Conservation (phyloP, 2,329 filamentous ascomycete genomes). For the Thielaviopsis musarum region DNA sequence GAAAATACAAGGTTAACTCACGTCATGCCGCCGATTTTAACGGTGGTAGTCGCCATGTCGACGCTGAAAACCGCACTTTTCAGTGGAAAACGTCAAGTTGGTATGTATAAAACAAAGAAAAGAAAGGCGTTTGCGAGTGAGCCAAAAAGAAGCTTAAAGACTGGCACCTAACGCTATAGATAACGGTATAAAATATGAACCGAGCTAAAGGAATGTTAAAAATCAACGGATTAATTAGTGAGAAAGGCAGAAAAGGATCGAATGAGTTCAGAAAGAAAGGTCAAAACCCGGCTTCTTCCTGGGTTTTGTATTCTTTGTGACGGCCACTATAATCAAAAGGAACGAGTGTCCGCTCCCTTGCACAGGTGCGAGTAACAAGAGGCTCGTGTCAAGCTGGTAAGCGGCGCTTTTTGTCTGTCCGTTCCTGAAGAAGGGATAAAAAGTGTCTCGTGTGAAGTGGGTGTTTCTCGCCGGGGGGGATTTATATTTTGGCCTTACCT, state of each 20-base stretch:
- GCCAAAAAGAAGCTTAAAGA: neutral
- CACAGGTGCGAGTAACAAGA: neutral
- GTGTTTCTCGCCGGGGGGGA: slow-evolving; percentile 22
- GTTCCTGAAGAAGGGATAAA: neutral
- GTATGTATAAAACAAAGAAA: neutral
- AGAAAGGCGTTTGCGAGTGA: neutral
- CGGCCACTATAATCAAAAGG: neutral
- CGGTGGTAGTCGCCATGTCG: slow-evolving; percentile 75
- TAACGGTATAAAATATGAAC: neutral
- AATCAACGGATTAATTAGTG: neutral
- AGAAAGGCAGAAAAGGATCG: neutral
- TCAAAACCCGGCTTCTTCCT: neutral
- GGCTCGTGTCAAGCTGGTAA: neutral
- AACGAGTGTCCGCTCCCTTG: neutral
- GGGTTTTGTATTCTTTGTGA: neutral
- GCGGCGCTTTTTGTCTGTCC: neutral
- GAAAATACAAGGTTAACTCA: slow-evolving; percentile 24
- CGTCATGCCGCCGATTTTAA: slow-evolving; percentile 81
- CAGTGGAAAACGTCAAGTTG: neutral
- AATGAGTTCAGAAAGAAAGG: neutral
- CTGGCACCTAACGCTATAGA: neutral
- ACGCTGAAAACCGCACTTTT: slow-evolving; percentile 19
- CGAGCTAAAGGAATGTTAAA: neutral
- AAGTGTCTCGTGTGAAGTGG: neutral
- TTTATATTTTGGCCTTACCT: slow-evolving; percentile 13